Conservation (phyloP, 345 rosid species). For the Eucalyptus leucophloia region DNA sequence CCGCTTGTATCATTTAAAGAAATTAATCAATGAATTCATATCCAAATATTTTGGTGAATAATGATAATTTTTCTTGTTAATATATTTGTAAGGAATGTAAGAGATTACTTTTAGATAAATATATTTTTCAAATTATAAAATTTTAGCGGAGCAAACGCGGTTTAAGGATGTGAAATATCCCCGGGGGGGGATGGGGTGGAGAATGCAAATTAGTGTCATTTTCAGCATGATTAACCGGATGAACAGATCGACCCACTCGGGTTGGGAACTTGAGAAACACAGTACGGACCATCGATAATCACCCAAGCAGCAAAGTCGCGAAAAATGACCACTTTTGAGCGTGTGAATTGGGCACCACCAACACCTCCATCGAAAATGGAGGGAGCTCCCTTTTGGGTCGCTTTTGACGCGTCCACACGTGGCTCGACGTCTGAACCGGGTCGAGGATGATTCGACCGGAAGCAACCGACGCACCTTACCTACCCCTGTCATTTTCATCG, state of each 20-base stretch:
- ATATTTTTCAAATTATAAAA: rapidly evolving
- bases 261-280: neutral
- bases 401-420: neutral
- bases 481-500: neutral
- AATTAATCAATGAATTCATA: neutral
- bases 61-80: rapidly evolving
- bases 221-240: neutral
- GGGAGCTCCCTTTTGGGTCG: neutral
- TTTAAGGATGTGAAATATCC: neutral
- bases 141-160: too few relatives aligned
- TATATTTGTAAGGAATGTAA: neutral
- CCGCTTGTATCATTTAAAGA: rapidly evolving
- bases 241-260: neutral
- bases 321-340: neutral
- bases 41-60: neutral
- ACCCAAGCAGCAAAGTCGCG: too few relatives aligned
- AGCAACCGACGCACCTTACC: neutral
- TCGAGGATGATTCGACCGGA: neutral
- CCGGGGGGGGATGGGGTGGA: neutral
- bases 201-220: neutral
- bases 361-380: neutral
- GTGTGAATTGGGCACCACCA: neutral
- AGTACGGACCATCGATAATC: too few relatives aligned
- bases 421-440: neutral
- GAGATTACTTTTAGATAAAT: neutral